phyloP scores from a whole-genome alignment of 108 stramenopile genomes.

The Phaeodactylum tricornutum region DNA sequence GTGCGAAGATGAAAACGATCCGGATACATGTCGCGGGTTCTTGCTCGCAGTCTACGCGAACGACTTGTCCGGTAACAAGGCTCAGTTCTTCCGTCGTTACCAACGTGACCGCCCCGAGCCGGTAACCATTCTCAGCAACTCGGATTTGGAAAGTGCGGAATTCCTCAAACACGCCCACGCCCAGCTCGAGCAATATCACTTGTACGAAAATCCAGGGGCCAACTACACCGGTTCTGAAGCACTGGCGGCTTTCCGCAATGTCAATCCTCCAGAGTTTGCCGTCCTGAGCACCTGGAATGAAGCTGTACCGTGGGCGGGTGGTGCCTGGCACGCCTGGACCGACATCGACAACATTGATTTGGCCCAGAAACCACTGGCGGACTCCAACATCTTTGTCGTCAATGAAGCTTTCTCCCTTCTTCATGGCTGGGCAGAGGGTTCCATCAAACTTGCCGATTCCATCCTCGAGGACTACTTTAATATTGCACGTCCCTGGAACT shows the following conservation, averaged over 20 bases:
- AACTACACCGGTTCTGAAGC: conserved; percentile 14
- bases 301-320: conserved; percentile 14
- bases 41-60: conserved; percentile 20
- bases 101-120: conserved; percentile 24
- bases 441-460: conserved; percentile 12
- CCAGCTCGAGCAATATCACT: conserved; percentile 13
- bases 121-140: conserved; percentile 15
- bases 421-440: conserved; percentile 26
- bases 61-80: conserved; percentile 17
- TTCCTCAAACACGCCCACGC: conserved; percentile 20
- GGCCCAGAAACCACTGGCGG: conserved; percentile 6
- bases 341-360: conserved; percentile 10
- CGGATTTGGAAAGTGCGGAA: conserved; percentile 8
- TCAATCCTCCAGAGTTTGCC: conserved; percentile 11
- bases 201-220: conserved; percentile 3
- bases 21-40: conserved; percentile 21
- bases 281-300: conserved; percentile 17
- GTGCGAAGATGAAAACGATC: no score
- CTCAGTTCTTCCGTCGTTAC: conserved; percentile 21
- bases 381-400: conserved; percentile 8
- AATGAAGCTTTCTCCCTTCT: conserved; percentile 19
- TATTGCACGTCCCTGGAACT: conserved; percentile 17
- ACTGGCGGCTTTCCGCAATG: background rate
- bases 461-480: conserved; percentile 14
- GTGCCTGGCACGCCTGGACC: conserved; percentile 24